Base-by-base conservation (phyloP, 352 stramenopile genomes). In the Globisporangium middletonii region DNA sequence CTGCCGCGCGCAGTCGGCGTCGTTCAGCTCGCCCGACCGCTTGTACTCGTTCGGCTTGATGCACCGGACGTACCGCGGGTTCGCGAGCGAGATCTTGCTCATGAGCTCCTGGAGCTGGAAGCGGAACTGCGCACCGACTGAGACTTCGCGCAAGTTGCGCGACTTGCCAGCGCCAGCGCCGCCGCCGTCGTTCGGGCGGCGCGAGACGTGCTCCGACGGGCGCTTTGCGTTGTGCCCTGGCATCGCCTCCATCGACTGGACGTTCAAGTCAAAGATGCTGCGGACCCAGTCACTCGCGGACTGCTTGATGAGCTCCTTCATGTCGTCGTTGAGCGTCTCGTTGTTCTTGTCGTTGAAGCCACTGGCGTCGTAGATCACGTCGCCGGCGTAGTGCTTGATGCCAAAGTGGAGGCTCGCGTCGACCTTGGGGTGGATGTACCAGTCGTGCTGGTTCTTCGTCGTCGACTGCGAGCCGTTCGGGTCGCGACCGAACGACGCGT, bases 261-360 rank as follows among this genome's bases (percentile, higher is more conserved):
- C 78, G 59, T 85, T 94, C 48, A 92, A 60, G 52, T 93, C 80
- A 52, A 96, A 94, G 57, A 96, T 94, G 16, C 77, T 69, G 43
- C 77, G 81, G 56, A 96, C 76, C 83, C 83, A 96, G 41, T 88
- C 76, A 52, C 79, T 94, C 55, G 72, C 65, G 4, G 82, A 94
- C 64, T 93, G 76, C 13, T 94, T 88, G 52, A 96, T 90, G 12
- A 97, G 68, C 58, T 97, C 88, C 70, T 96, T 96, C 86, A 96
- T 95, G 55, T 97, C 91, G 60, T 96, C 88, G 60, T 97, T 96
- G 60, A 99, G 62, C 50, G 90, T 98, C 67, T 99, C 97, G 57
- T 98, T 97, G 84, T 99, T 99, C 74, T 99, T 99, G 66, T 99
- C 96, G 33, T 99, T 97, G 68, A 99, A 99, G 35, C 93, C 93